Conservation (phyloP, 768 basidiomycete species). For the Rhodotorula kratochvilovae region DNA sequence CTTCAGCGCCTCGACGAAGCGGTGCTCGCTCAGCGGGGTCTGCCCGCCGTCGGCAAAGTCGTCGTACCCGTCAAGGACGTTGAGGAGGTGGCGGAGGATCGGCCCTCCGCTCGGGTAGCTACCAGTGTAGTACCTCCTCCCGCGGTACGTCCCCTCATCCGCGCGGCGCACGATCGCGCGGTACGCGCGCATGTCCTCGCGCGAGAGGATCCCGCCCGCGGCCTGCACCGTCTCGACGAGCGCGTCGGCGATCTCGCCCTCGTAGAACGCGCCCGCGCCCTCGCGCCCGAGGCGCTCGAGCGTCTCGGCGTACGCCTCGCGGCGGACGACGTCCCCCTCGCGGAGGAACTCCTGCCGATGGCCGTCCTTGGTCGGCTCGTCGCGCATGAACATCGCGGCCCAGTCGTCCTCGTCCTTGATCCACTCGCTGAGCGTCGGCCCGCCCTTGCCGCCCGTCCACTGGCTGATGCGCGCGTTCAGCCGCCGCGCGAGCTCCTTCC, state of each 20-base stretch:
- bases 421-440: conserved; percentile 45
- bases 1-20: conserved; percentile 78
- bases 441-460: neutral
- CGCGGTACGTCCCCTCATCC: conserved; percentile 69
- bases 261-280: conserved; percentile 79
- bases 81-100: conserved; percentile 86
- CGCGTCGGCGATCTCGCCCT: conserved; percentile 69
- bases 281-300: conserved; percentile 66
- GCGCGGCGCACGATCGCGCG: conserved; percentile 65
- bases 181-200: conserved; percentile 69
- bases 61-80: conserved; percentile 71
- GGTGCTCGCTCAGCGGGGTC: conserved; percentile 67
- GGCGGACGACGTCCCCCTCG: conserved; percentile 68
- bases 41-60: conserved; percentile 53
- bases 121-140: conserved; percentile 74
- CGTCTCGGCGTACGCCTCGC: conserved; percentile 72
- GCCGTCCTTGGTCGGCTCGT: conserved; percentile 52
- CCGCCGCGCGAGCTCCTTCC: conserved; percentile 67
- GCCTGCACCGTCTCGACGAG: conserved; percentile 64
- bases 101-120: conserved; percentile 80
- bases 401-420: conserved; percentile 63
- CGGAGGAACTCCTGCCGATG: conserved; percentile 53
- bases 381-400: conserved; percentile 70
- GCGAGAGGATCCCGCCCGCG: conserved; percentile 74
- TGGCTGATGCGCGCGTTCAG: conserved; percentile 55